These are phyloP conservation scores for Fonsecaea nubica DNA, from an alignment of 2,329 filamentous ascomycete species.

Conservation along the genomic window DNA sequence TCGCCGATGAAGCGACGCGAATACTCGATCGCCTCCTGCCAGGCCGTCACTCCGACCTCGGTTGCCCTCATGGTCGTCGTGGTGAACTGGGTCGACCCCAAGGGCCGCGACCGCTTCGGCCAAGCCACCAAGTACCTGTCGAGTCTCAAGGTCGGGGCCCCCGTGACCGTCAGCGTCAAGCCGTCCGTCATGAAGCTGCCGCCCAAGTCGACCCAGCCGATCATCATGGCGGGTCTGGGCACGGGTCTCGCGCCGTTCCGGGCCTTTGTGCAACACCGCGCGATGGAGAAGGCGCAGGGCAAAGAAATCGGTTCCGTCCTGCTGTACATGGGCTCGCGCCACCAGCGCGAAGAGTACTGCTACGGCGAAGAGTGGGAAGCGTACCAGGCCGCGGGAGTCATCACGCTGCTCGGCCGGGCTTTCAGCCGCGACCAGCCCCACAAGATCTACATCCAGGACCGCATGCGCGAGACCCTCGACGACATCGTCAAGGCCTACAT, in stretches of 20 bases:
- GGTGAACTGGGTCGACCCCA: conserved; percentile 90
- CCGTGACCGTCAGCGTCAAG: conserved; percentile 92
- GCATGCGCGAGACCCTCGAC: conserved; percentile 85
- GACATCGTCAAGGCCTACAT: conserved; percentile 89
- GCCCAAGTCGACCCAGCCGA: conserved; percentile 79
- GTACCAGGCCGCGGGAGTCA: conserved; percentile 92
- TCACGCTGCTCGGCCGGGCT: conserved; percentile 89
- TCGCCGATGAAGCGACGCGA: conserved; percentile 93
- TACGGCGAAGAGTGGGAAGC: conserved; percentile 99
- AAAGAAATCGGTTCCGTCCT: conserved; percentile 93
- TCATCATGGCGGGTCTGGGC: conserved; percentile 99
- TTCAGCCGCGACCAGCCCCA: conserved; percentile 96
- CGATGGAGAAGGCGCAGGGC: conserved; percentile 96
- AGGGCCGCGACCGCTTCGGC: conserved; percentile 86
- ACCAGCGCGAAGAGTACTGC: conserved; percentile 97
- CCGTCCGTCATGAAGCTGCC: conserved; percentile 99
- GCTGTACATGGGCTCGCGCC: conserved; percentile 93
- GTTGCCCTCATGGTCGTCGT: conserved; percentile 97
- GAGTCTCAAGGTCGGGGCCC: conserved; percentile 73
- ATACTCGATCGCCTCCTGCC: conserved; percentile 98
- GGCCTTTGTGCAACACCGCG: conserved; percentile 96
- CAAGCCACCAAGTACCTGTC: conserved; percentile 92
- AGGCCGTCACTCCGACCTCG: conserved; percentile 88
- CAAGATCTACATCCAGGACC: conserved; percentile 99
- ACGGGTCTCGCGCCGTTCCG: conserved; percentile 99